Base-by-base conservation (phyloP, 257 asterid genomes). In the Penstemon eatonii region DNA sequence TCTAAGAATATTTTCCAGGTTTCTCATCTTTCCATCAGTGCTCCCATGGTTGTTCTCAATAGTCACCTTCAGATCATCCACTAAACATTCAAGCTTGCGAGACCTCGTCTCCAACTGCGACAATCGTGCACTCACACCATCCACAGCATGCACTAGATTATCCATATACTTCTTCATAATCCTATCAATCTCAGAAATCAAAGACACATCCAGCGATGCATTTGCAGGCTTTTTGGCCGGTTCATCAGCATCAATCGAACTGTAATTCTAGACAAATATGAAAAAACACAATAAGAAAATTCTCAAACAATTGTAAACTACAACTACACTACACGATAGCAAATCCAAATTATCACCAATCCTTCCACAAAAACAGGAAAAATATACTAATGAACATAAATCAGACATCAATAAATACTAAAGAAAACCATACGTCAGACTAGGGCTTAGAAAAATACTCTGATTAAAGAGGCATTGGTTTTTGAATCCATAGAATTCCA, bases 101-200 rank as follows among this genome's bases (percentile, higher is more conserved):
- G 86, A 78, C 73, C 90, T 89, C 45, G 89, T 84, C 71, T 91
- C 99, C 85, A 94, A 76, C 80, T 94, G 97, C 1, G 97, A 80
- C 68, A 94, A 60, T 39, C 95, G 80, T n/a, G 95, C 96, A 83
- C 88, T 85, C 69, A 91, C 79, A 58, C 84, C 82, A 56, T 91
- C 99, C 57, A 94, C 65, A 13, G 87, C 89, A 78, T 89, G 91
- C 64, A 86, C 67, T 75, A 94, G 77, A 78, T 72, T 84, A 74
- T 94, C 96, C 75, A 83, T 82, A 79, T 94, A 80, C 77, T 86
- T 91, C 78, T 87, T 89, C 95, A 94, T 75, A 50, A 83, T 80
- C 67, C 77, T 85, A 78, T 91, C 96, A 77, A 94, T 84, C 85
- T 91, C 96, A 33, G 95, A 84, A 69, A 89, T 75, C 76, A 83